Evolutionary conservation across 2,329 filamentous ascomycete genomes (phyloP).

Genomic region (Verticillium nonalfalfae): DNA sequence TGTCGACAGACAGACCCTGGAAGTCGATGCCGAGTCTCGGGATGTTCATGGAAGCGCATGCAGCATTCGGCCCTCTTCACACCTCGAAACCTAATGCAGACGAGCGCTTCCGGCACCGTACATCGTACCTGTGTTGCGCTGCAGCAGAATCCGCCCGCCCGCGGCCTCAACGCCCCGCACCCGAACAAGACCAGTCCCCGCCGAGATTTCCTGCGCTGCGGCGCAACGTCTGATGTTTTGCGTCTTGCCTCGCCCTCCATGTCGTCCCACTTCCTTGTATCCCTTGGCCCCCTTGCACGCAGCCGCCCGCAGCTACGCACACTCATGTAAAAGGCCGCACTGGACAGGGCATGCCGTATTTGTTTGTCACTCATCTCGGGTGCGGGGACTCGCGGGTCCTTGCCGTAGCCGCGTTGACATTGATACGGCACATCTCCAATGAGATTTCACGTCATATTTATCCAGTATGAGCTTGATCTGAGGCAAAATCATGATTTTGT

Average conservation of each 20-base stretch:
- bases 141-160: not conserved
- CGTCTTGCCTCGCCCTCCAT: not conserved
- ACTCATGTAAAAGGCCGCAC: not conserved
- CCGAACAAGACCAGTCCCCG: not conserved
- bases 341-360: not conserved
- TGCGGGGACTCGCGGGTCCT: not conserved
- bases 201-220: not conserved
- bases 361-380: not conserved
- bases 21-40: not conserved
- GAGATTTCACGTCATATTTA: not conserved
- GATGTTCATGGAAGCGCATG: not conserved
- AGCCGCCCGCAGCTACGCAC: not conserved
- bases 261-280: not conserved
- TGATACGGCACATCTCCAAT: not conserved
- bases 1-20: not conserved
- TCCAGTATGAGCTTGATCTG: not conserved
- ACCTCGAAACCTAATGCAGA: not conserved
- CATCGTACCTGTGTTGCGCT: not conserved
- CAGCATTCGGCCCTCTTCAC: not conserved
- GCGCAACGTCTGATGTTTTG: not conserved
- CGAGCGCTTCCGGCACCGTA: not conserved
- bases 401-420: not conserved
- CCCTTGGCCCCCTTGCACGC: not conserved
- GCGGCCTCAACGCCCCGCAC: not conserved
- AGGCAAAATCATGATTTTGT: not conserved